Percentiles rank a stretch among this genome's conserved stretches.
These are phyloP conservation scores for Microdochium nivale DNA, from an alignment of 2,329 filamentous ascomycete genomes.

Conservation along the genomic window DNA sequence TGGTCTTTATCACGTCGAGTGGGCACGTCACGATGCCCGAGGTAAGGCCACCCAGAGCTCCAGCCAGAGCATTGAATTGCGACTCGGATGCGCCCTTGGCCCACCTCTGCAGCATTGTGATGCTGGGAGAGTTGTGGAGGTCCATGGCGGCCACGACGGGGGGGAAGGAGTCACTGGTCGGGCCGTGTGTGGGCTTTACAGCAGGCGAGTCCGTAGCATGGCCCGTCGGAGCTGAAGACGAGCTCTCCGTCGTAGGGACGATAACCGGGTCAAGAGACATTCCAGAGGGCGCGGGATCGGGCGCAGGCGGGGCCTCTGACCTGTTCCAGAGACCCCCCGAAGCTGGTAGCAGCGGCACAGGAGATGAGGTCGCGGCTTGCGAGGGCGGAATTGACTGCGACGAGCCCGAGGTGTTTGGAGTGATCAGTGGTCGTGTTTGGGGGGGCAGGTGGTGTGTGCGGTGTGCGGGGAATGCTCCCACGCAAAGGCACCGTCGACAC, in stretches of 20 bases:
- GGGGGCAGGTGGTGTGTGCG: constrained; percentile 29
- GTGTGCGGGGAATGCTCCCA: constrained; percentile 51
- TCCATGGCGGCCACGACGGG: constrained; percentile 18
- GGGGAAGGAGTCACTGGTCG: constrained; percentile 12
- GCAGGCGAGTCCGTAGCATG: constrained; percentile 20
- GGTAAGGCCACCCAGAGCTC: constrained; percentile 82
- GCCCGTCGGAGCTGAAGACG: constrained; percentile 18
- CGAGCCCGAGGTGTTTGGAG: neutral
- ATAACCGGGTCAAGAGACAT: constrained; percentile 44
- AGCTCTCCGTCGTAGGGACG: constrained; percentile 18
- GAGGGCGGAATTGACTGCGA: neutral
- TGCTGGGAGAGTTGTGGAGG: constrained; percentile 15
- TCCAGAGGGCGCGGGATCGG: constrained; percentile 13
- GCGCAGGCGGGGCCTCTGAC: constrained; percentile 4
- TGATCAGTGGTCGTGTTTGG: neutral
- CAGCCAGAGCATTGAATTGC: constrained; percentile 75
- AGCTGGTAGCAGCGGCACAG: neutral
- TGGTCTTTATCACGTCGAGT: constrained; percentile 98
- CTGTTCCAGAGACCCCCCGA: constrained; percentile 2
- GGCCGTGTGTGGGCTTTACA: constrained; percentile 16
- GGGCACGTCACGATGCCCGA: constrained; percentile 94
- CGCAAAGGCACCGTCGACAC: constrained; percentile 47
- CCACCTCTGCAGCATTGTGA: constrained; percentile 46
- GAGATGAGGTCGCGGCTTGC: neutral
- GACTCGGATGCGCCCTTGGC: constrained; percentile 47